Percentiles rank a stretch among this genome's conserved stretches.
Conservation (phyloP, 1,284 basidiomycete genomes). For the Termitomyces sp. region DNA sequence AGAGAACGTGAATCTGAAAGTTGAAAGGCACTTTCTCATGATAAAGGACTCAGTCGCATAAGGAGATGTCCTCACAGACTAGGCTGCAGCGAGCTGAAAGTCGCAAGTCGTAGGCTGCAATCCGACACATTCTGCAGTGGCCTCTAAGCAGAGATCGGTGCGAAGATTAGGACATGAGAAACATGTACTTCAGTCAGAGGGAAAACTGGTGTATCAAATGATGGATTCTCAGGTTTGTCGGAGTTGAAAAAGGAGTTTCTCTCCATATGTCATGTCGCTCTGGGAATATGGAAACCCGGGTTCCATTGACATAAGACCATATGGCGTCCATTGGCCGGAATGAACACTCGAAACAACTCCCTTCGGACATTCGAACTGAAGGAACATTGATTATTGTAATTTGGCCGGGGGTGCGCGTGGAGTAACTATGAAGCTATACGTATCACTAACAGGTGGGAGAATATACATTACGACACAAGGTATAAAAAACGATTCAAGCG, state of each 20-base stretch:
- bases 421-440: constrained; percentile 2
- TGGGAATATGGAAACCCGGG: too few species aligned
- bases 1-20: not conserved
- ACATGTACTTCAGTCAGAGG: too few species aligned
- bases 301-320: too few species aligned
- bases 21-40: not conserved
- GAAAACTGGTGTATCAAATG: too few species aligned
- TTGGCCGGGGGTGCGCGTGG: not conserved
- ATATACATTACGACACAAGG: constrained; percentile 1
- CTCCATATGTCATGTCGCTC: too few species aligned
- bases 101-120: not conserved
- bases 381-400: not conserved
- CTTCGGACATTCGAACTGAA: not conserved
- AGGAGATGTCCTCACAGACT: not conserved
- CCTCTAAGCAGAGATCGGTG: too few species aligned
- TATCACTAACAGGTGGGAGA: not conserved
- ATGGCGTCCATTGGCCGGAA: not conserved
- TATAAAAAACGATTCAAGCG: not conserved
- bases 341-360: not conserved
- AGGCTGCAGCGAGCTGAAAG: not conserved
- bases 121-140: not conserved
- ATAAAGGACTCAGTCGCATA: not conserved
- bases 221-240: not conserved
- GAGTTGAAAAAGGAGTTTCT: not conserved
- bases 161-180: too few species aligned